phyloP scores from a whole-genome alignment of 2,329 filamentous ascomycete genomes.

The Aspergillus novofumigatus region DNA sequence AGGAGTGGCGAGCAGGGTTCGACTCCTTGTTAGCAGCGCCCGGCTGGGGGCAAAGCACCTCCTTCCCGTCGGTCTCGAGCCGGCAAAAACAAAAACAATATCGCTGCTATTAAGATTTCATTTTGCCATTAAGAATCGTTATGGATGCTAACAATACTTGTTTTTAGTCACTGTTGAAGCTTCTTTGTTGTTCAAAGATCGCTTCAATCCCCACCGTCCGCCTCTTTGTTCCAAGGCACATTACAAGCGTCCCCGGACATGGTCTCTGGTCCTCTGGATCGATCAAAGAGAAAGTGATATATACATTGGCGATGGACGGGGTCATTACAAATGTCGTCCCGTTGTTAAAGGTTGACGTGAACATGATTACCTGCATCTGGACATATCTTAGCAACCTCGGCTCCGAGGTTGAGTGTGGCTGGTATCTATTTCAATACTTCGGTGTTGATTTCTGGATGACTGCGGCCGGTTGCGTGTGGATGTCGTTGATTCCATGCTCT shows the following conservation, averaged over 20 bases:
- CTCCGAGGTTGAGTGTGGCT: too few species aligned
- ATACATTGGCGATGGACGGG: too few species aligned
- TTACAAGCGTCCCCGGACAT: not conserved
- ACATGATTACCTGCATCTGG: too few species aligned
- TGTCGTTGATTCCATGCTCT: too few species aligned
- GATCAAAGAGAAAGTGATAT: not conserved
- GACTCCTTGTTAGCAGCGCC: not conserved
- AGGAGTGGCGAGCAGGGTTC: not conserved
- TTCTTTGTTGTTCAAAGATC: not conserved
- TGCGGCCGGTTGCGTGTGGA: too few species aligned
- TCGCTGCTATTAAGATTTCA: not conserved
- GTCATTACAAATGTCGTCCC: too few species aligned
- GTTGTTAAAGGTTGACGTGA: too few species aligned
- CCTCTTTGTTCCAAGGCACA: not conserved
- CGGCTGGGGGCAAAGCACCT: not conserved
- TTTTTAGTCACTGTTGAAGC: not conserved
- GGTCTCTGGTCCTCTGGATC: not conserved
- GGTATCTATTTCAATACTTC: too few species aligned
- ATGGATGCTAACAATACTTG: not conserved
- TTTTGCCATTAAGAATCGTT: not conserved
- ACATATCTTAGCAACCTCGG: too few species aligned
- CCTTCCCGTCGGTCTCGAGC: not conserved
- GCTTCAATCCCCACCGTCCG: not conserved
- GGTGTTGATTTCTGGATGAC: too few species aligned
- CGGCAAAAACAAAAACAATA: not conserved